Conservation (phyloP, 2,329 filamentous ascomycete genomes). For the Meredithiella fracta region DNA sequence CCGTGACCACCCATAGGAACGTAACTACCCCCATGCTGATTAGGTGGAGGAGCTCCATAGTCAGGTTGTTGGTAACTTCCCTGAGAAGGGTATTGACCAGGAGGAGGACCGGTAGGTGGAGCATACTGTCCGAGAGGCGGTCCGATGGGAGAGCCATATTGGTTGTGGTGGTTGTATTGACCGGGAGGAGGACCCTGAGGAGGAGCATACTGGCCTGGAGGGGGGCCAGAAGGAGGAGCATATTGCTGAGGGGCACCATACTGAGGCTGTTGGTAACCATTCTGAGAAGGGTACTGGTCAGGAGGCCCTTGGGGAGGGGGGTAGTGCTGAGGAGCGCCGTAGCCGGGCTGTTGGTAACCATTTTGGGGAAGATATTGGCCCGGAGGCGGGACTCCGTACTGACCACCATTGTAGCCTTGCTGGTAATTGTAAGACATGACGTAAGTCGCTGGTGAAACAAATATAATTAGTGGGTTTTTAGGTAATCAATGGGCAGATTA, state of each 20-base stretch:
- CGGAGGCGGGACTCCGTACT: conserved; percentile 18
- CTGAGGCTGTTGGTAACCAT: conserved; percentile 5
- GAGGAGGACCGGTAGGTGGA: conserved; percentile 17
- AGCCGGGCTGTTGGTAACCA: conserved; percentile 23
- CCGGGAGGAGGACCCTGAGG: conserved; percentile 18
- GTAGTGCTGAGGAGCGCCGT: conserved; percentile 20
- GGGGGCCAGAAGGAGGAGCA: conserved; percentile 20
- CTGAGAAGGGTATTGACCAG: neutral
- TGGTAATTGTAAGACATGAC: conserved; percentile 12
- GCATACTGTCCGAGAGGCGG: conserved; percentile 17
- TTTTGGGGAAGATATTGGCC: conserved; percentile 19
- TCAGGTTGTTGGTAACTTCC: neutral
- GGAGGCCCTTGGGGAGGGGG: conserved; percentile 8
- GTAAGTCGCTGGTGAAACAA: neutral
- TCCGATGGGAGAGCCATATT: conserved; percentile 7
- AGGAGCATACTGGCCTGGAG: conserved; percentile 19
- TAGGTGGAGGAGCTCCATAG: neutral
- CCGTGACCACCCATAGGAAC: conserved; percentile 24
- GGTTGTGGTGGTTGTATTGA: conserved; percentile 3
- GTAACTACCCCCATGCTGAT: neutral
- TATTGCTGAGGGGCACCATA: conserved; percentile 10
- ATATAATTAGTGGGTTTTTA: neutral
- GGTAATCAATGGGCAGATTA: too few species aligned
- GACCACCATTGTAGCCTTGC: conserved; percentile 18
- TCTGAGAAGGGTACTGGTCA: conserved; percentile 12